phyloP scores from a whole-genome alignment of 768 basidiomycete genomes.

The Lyophyllum semitale region DNA sequence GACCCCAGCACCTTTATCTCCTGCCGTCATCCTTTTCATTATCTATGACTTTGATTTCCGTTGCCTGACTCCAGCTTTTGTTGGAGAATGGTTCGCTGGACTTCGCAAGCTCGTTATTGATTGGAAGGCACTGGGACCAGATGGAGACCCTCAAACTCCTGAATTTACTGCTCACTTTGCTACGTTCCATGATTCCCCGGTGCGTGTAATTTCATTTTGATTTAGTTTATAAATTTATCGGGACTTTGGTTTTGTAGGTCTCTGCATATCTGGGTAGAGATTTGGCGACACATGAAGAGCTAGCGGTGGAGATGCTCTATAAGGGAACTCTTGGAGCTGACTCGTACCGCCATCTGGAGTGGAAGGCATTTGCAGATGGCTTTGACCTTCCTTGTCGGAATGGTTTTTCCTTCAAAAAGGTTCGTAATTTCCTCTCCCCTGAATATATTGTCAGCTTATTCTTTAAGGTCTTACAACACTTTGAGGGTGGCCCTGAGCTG shows the following conservation, averaged over 20 bases:
- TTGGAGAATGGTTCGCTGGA: neutral
- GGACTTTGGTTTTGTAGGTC: neutral
- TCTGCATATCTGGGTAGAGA: neutral
- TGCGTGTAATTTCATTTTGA: neutral
- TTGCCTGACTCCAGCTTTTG: neutral
- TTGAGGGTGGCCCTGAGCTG: neutral
- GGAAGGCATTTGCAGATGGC: neutral
- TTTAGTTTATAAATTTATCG: too few species aligned
- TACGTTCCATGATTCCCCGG: neutral
- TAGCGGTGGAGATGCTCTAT: slow-evolving; percentile 3
- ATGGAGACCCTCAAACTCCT: neutral
- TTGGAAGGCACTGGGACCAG: neutral
- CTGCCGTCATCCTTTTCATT: neutral
- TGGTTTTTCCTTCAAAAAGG: too few species aligned
- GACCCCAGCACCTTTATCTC: neutral
- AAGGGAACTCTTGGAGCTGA: neutral
- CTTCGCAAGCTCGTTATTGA: neutral
- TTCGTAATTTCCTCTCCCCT: too few species aligned
- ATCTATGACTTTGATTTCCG: neutral
- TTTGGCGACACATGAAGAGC: neutral
- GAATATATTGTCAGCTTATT: neutral
- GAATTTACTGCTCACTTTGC: neutral
- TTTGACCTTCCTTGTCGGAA: slow-evolving; percentile 3
- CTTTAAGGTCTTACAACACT: neutral
- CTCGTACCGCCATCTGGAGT: neutral